Evolutionary conservation across 192 early-diverging fungal species (phyloP), one percentile per base, ranked within the genome.

Genomic region (Geranomyces michiganensis): DNA sequence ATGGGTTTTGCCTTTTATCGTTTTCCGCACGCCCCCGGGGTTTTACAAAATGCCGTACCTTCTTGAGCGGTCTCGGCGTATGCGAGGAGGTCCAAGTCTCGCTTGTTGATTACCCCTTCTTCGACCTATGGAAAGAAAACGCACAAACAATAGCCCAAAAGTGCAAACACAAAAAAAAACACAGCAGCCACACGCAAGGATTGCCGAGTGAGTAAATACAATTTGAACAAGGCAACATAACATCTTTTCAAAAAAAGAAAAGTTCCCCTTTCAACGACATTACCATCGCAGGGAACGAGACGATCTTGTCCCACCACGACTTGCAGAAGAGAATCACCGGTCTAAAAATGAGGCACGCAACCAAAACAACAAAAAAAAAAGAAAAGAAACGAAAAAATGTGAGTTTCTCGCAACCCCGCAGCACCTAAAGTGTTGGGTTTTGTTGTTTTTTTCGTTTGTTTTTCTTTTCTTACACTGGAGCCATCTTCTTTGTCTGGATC

Each of bases 401-500:
- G n/a, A n/a, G n/a, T n/a, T n/a, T n/a, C n/a, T n/a, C n/a, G n/a
- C n/a, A n/a, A n/a, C n/a, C n/a, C n/a, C n/a, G n/a, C n/a, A n/a
- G n/a, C n/a, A n/a, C n/a, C n/a, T n/a, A n/a, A n/a, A n/a, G n/a
- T n/a, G n/a, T n/a, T n/a, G n/a, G n/a, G n/a, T n/a, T n/a, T n/a
- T n/a, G n/a, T n/a, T n/a, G n/a, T n/a, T 41, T 10, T 10, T 3
- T 41, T 10, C 36, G 10, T 41, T 3, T 41, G 36, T 3, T 10
- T 41, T 41, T 41, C 10, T 41, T 41, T 6, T 53, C 15, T 53
- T 26, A 53, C 51, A 79, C 77, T 13, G 47, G 66, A 30, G 58
- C 58, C 78, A 79, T 79, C 41, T 79, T 79, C 27, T 76, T 59
- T 0, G 70, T 79, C 58, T 79, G 78, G 36, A 79, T 72, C 36